Conservation (phyloP, 768 basidiomycete genomes). For the Tremella yokohamensis region DNA sequence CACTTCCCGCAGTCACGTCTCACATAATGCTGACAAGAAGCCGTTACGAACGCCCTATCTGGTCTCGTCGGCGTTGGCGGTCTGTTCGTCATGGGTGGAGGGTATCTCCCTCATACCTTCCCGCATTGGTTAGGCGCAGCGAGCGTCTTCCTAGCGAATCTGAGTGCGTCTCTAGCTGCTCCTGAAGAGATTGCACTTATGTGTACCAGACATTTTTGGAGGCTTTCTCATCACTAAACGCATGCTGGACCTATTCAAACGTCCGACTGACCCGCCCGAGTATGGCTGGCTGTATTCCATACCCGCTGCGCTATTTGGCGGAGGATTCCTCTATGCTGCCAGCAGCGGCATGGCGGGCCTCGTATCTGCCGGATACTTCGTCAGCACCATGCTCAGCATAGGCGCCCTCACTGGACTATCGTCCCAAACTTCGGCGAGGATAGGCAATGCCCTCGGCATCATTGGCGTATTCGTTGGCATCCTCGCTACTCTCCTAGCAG, state of each 20-base stretch:
- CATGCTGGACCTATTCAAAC: conserved; percentile 90
- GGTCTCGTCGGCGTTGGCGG: conserved; percentile 83
- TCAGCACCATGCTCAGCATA: conserved; percentile 82
- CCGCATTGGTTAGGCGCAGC: conserved; percentile 74
- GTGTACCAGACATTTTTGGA: conserved; percentile 62
- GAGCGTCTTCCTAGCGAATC: conserved; percentile 79
- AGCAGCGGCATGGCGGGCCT: conserved; percentile 80
- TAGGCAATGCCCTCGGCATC: conserved; percentile 84
- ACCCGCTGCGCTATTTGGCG: conserved; percentile 75
- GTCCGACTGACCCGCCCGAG: conserved; percentile 80
- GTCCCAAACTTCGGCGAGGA: conserved; percentile 72
- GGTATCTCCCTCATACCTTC: conserved; percentile 73
- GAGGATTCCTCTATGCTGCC: conserved; percentile 75
- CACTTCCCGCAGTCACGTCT: not conserved
- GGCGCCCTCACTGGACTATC: conserved; percentile 77
- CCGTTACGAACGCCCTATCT: conserved; percentile 83
- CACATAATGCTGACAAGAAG: conserved; percentile 1
- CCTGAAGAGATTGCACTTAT: not conserved
- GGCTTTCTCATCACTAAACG: conserved; percentile 86
- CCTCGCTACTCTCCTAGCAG: conserved; percentile 72
- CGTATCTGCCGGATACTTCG: conserved; percentile 80
- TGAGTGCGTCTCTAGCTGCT: conserved; percentile 53
- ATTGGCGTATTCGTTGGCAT: conserved; percentile 79
- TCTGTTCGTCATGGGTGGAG: conserved; percentile 86
- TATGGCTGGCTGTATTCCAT: conserved; percentile 78